Base-by-base conservation (phyloP, 1,284 basidiomycete species). In the Sutorius eximius region DNA sequence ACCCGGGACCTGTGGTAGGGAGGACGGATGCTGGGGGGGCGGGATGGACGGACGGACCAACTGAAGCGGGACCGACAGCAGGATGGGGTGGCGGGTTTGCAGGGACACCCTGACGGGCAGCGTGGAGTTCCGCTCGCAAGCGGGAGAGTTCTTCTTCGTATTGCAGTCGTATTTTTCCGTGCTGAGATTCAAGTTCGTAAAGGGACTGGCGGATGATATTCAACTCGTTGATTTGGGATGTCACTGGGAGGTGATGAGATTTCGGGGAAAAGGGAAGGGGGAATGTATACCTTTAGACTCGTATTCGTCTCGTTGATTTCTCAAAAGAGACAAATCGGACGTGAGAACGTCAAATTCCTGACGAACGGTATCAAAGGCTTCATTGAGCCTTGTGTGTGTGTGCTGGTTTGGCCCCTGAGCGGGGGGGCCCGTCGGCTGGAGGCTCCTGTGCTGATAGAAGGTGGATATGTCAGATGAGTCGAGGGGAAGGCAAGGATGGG, bases 301-400 rank as follows among this genome's bases (percentile, higher is more conserved):
- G 71, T 89, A 91, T 59, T 98, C 95, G 66, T 97, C 95, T 53
- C 92, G 78, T 74, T 96, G 92, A 34, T 75, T 79, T 59, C 92
- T 85, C 66, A 91, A 78, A 29, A 82, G 68, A 20, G 74, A 77
- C 49, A 89, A 77, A 70, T 97, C 94, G 56, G 81, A 78, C 15
- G 83, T 77, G 56, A 95, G 76, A 49, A 78, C 76, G 56, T 97
- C 95, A 67, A 93, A 95, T 75, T 98, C 95, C 52, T 86, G 83
- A 61, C 89, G 83, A 67, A 97, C 87, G 58, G 82, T 78, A 51
- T 96, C 93, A 61, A 98, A 85, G 34, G 88, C 82, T 57, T 95
- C 93, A 57, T 83, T 83, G 60, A 97, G 77, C 45, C 92, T 73
- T 55, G 67, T 62, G 60, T 73, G 72, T 51, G 73, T 66, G 49